Percentiles rank a stretch among this genome's conserved stretches.
These are phyloP conservation scores for Coemansia erecta DNA, from an alignment of 192 early-diverging fungal species.

Conservation along the genomic window DNA sequence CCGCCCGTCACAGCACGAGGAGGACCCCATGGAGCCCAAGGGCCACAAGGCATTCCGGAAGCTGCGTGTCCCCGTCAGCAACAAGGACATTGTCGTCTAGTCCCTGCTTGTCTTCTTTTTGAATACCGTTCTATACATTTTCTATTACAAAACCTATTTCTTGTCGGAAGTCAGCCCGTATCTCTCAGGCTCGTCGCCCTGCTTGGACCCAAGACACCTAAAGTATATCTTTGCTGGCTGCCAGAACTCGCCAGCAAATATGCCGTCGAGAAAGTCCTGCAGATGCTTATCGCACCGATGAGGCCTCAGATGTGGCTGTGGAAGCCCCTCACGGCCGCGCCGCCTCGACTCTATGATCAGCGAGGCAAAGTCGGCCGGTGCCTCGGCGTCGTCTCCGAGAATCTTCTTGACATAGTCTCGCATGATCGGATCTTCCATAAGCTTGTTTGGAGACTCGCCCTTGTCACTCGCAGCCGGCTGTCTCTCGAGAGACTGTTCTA, in stretches of 20 bases:
- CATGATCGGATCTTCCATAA: constrained; percentile 31
- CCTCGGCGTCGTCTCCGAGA: constrained; percentile 37
- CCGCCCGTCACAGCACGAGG: constrained; percentile 62
- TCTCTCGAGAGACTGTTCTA: neutral
- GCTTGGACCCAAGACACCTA: constrained; percentile 40
- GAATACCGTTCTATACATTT: neutral
- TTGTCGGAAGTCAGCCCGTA: constrained; percentile 32
- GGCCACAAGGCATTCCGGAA: constrained; percentile 54
- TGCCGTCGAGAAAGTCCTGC: constrained; percentile 47
- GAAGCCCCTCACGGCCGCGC: constrained; percentile 41
- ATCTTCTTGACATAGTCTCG: constrained; percentile 37
- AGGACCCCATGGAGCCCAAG: constrained; percentile 50
- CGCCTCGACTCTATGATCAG: constrained; percentile 39
- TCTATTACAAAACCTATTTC: constrained; percentile 1
- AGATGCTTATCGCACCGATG: constrained; percentile 49
- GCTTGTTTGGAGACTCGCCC: constrained; percentile 3
- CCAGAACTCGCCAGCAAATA: constrained; percentile 37
- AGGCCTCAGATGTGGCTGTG: constrained; percentile 44
- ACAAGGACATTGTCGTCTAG: constrained; percentile 50
- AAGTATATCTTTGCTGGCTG: constrained; percentile 30
- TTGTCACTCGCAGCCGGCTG: neutral
- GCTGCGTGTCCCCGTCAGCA: constrained; percentile 32
- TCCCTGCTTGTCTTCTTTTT: constrained; percentile 1
- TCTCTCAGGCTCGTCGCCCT: constrained; percentile 47
- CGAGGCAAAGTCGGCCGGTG: constrained; percentile 32